Evolutionary conservation across 257 asterid genomes (phyloP).

Genomic region (Vinca minor): DNA sequence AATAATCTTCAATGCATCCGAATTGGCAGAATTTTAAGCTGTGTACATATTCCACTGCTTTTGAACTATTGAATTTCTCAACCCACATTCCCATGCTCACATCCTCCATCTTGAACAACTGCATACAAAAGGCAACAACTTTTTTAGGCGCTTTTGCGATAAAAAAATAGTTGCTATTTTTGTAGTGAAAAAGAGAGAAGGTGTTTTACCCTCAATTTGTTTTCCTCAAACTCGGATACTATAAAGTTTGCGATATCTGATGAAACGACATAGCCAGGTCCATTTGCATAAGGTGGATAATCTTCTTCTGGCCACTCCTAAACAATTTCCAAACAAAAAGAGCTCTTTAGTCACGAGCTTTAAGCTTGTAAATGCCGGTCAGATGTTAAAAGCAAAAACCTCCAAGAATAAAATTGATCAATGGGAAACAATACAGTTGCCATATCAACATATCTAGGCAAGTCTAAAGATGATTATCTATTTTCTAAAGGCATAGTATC

Average conservation of each 20-base stretch:
- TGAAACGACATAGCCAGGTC: slow-evolving; percentile 83
- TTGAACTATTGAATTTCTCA: slow-evolving; percentile 53
- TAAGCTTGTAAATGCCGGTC: not conserved
- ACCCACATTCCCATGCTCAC: slow-evolving; percentile 99
- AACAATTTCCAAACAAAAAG: slow-evolving; percentile 4
- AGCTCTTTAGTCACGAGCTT: not conserved
- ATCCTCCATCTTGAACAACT: slow-evolving; percentile 95
- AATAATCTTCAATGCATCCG: slow-evolving; percentile 77
- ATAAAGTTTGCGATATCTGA: slow-evolving; percentile 66
- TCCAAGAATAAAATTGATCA: too few species aligned
- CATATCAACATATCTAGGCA: not conserved
- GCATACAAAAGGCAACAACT: slow-evolving; percentile 15
- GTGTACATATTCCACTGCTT: slow-evolving; percentile 60
- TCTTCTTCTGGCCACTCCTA: slow-evolving; percentile 99
- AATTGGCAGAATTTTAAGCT: slow-evolving; percentile 88
- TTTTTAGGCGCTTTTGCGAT: not conserved
- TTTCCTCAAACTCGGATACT: slow-evolving; percentile 50
- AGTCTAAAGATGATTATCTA: not conserved
- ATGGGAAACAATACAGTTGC: not conserved
- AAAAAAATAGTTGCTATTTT: not conserved
- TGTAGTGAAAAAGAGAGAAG: not conserved
- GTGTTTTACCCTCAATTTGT: slow-evolving; percentile 53
- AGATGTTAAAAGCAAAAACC: not conserved
- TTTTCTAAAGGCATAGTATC: not conserved
- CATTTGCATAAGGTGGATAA: slow-evolving; percentile 95